Percentiles rank a stretch among this genome's conserved stretches.
These are phyloP conservation scores for Hymenoscyphus fraxineus DNA, from an alignment of 2,329 filamentous ascomycete species.

Conservation along the genomic window DNA sequence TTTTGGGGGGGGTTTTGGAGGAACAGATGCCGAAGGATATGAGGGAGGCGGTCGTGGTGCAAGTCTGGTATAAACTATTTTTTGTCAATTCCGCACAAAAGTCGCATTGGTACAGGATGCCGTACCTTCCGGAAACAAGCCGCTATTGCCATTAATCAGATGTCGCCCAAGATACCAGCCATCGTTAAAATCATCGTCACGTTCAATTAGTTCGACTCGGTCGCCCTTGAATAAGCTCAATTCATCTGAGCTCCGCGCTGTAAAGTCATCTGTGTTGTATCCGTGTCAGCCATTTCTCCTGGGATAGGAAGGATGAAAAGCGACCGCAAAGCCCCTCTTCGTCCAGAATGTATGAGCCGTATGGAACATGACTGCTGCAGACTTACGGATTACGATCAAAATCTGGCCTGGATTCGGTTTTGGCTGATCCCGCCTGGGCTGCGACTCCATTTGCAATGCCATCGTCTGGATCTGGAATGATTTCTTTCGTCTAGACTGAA, in stretches of 20 bases:
- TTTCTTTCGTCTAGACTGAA: neutral
- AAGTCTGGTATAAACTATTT: constrained; percentile 36
- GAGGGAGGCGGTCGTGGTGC: constrained; percentile 33
- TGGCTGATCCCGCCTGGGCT: constrained; percentile 32
- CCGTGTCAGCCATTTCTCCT: neutral
- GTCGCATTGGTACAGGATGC: neutral
- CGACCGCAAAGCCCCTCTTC: neutral
- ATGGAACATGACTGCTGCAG: constrained; percentile 3
- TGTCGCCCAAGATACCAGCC: constrained; percentile 81
- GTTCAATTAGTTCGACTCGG: constrained; percentile 76
- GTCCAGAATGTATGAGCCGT: neutral
- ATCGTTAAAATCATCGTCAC: constrained; percentile 85
- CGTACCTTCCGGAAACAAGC: constrained; percentile 77
- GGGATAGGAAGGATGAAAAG: neutral
- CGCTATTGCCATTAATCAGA: constrained; percentile 67
- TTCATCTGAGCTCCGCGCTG: constrained; percentile 88
- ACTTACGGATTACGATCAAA: constrained; percentile 69
- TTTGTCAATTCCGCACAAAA: neutral
- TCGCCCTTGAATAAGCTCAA: constrained; percentile 82
- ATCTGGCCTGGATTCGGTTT: constrained; percentile 62
- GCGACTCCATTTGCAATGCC: constrained; percentile 43
- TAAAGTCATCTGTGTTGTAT: constrained; percentile 71
- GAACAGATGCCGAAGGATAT: constrained; percentile 27
- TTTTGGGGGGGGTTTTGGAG: constrained; percentile 8
- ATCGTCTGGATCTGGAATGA: constrained; percentile 27